Percentiles rank a stretch among this genome's conserved stretches.
Conservation (phyloP, 1,139 yeast genomes). For the Citeromyces siamensis region DNA sequence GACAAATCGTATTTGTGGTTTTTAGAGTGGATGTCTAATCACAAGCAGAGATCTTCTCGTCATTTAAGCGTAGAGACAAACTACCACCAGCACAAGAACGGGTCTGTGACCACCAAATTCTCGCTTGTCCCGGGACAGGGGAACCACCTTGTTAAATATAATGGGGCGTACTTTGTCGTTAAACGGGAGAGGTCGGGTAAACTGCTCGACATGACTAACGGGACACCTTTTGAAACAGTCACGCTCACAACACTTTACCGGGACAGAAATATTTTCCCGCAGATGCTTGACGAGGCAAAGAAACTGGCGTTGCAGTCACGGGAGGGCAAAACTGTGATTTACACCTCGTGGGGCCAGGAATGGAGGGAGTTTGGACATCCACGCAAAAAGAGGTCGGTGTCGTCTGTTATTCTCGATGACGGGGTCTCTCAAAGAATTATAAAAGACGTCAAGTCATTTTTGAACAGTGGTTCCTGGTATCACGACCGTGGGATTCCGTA, state of each 20-base stretch:
- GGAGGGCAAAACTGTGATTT: constrained; percentile 90
- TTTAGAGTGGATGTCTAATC: constrained; percentile 89
- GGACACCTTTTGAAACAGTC: constrained; percentile 93
- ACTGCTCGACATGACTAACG: constrained; percentile 78
- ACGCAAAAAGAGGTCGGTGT: constrained; percentile 70
- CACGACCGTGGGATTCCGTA: constrained; percentile 94
- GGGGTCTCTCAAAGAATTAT: constrained; percentile 58
- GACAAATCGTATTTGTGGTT: constrained; percentile 95
- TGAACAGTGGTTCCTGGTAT: constrained; percentile 80
- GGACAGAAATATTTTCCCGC: constrained; percentile 59
- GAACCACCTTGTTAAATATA: constrained; percentile 73
- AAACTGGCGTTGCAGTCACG: constrained; percentile 67
- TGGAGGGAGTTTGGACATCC: constrained; percentile 99
- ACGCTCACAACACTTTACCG: constrained; percentile 81
- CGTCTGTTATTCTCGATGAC: constrained; percentile 74
- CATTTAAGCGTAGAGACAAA: constrained; percentile 87
- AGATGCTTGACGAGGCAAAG: constrained; percentile 79
- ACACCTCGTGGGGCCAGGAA: constrained; percentile 95
- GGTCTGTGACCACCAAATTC: constrained; percentile 78
- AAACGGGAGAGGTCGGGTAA: constrained; percentile 86
- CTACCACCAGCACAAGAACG: constrained; percentile 85
- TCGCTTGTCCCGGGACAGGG: constrained; percentile 98
- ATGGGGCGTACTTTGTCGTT: constrained; percentile 82
- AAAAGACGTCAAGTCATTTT: constrained; percentile 68
- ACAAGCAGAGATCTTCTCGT: constrained; percentile 61